phyloP scores from a whole-genome alignment of 805 yeast species.

The Wickerhamiella bombiphila region DNA sequence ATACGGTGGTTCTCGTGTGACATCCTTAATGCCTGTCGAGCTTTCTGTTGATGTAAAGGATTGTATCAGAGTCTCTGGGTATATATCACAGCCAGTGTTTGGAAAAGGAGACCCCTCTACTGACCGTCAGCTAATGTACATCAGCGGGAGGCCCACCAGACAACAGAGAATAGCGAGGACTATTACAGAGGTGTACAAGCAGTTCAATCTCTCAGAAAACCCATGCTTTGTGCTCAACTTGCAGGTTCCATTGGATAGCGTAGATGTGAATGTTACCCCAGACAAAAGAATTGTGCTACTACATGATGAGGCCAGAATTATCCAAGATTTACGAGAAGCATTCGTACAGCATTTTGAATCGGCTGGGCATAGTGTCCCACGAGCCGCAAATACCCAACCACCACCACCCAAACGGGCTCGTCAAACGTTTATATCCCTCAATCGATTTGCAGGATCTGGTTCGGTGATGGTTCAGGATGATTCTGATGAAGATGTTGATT shows the following conservation, averaged over 20 bases:
- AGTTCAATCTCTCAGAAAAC: conserved; percentile 53
- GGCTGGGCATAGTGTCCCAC: conserved; percentile 27
- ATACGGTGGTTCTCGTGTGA: conserved; percentile 52
- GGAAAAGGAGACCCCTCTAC: conserved; percentile 59
- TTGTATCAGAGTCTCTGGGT: conserved; percentile 30
- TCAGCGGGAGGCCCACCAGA: conserved; percentile 63
- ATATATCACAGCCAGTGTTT: conserved; percentile 59
- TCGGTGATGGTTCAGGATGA: conserved; percentile 6
- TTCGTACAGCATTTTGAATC: conserved; percentile 34
- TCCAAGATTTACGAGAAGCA: conserved; percentile 41
- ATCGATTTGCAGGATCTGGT: conserved; percentile 12
- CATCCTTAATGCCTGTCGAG: conserved; percentile 41
- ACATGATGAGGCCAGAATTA: conserved; percentile 47
- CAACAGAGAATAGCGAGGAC: conserved; percentile 41
- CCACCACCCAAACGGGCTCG: conserved; percentile 8
- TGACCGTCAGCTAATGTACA: conserved; percentile 62
- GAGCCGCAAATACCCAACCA: conserved; percentile 3
- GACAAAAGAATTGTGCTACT: conserved; percentile 66
- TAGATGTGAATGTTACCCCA: conserved; percentile 84
- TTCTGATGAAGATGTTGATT: neutral
- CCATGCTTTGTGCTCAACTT: conserved; percentile 61
- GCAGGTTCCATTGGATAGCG: conserved; percentile 29
- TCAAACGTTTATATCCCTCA: conserved; percentile 8
- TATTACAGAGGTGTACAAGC: conserved; percentile 59
- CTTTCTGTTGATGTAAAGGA: conserved; percentile 25